Evolutionary conservation across 1,284 basidiomycete genomes (phyloP), one percentile per base, ranked within the genome.

Genomic region (Phellinidium pouzarii): DNA sequence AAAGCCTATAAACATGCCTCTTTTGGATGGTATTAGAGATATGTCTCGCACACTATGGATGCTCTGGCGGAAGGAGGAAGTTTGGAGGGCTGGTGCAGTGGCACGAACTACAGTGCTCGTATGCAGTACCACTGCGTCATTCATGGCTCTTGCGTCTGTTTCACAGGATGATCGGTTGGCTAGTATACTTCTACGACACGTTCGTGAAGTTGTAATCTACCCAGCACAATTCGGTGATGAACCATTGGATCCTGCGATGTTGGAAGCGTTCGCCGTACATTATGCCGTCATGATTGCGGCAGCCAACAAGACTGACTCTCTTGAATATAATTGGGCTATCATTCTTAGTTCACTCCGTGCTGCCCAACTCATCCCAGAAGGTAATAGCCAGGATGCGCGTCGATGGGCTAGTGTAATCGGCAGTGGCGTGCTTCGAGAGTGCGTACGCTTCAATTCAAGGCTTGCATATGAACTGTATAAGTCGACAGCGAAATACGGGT

Each of bases 131-230:
- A 60, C 70, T 3, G 64, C 70, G 1, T 68, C 74, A 2, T 79
- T 82, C 60, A 61, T 82, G 40, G 71, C 66, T 41, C 60, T 81
- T 17, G 71, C 75, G 3, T 68, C 67, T 14, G 58, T 44, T 5
- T 50, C 49, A 2, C 22, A 42, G 11, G 53, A 48, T 54, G 3
- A 25, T 27, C 42, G 49, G 34, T 36, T 55, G 12, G 44, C 47
- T 20, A 49, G 36, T 9, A 38, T 50, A 19, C 51, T 53, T n/a
- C 51, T 56, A 26, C 59, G 54, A 2, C 53, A 50, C 34, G 22
- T 52, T 12, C 11, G 34, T 7, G 45, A 56, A 17, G 26, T 50
- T 12, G 29, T 56, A 12, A 49, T 52, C n/a, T 52, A 29, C 36
- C 44, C 44, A 20, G 44, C 54, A 3, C 44, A n/a, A 14, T 34